Conservation (phyloP, 192 early-diverging fungal genomes). For the Podila epicladia region DNA sequence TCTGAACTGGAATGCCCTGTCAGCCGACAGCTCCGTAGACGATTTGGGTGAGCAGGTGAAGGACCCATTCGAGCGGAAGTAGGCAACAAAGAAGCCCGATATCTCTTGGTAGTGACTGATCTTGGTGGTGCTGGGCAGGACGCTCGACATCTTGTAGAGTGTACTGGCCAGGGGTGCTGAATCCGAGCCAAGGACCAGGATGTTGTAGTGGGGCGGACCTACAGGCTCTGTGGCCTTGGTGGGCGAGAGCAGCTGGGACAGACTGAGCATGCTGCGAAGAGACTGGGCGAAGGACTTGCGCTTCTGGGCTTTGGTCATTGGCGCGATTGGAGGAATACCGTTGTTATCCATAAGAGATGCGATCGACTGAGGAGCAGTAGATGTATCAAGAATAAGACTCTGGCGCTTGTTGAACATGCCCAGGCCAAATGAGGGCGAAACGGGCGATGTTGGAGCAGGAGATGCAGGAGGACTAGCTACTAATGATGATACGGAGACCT, state of each 20-base stretch:
- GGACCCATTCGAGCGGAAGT: conserved; percentile 39
- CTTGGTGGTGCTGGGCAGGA: conserved; percentile 39
- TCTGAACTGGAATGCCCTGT: not conserved
- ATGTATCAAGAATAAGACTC: conserved; percentile 16
- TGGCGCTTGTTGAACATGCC: conserved; percentile 18
- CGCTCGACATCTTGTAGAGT: conserved; percentile 47
- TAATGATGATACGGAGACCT: not conserved
- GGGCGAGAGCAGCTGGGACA: conserved; percentile 28
- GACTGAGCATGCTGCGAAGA: conserved; percentile 26
- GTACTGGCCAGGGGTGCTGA: conserved; percentile 41
- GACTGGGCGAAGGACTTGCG: conserved; percentile 39
- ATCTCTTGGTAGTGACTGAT: conserved; percentile 46
- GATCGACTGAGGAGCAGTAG: conserved; percentile 1
- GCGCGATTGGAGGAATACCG: not conserved
- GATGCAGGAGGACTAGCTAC: conserved; percentile 4
- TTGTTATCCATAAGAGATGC: not conserved
- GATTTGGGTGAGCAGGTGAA: conserved; percentile 35
- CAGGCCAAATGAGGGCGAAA: conserved; percentile 4
- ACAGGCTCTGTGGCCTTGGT: not conserved
- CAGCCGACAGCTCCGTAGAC: conserved; percentile 15
- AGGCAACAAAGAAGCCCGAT: conserved; percentile 47
- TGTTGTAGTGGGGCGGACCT: conserved; percentile 41
- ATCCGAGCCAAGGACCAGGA: conserved; percentile 42
- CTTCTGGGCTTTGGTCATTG: conserved; percentile 21
- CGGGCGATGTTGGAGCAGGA: conserved; percentile 10